These are phyloP conservation scores for Lactifluus volemus DNA, from an alignment of 768 basidiomycete species.

Conservation along the genomic window DNA sequence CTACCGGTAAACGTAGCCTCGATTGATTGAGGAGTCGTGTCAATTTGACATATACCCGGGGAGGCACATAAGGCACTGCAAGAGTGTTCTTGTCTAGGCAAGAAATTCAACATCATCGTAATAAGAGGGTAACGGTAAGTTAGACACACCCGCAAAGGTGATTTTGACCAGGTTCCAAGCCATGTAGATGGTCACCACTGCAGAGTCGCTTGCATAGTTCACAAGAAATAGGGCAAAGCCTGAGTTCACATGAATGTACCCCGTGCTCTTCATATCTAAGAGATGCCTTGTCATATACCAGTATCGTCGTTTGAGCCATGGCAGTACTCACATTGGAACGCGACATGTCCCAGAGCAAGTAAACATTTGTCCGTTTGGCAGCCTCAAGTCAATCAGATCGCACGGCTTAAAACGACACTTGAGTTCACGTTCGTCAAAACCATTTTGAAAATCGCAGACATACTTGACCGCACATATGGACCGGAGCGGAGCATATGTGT, in stretches of 20 bases:
- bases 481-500: slow-evolving; percentile 44
- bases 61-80: slow-evolving; percentile 38
- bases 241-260: slow-evolving; percentile 41
- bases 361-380: slow-evolving; percentile 10
- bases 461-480: slow-evolving; percentile 49
- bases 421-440: background rate
- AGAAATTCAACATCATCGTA: too few relatives aligned
- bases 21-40: slow-evolving; percentile 48
- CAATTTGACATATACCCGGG: slow-evolving; percentile 48
- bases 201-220: slow-evolving; percentile 51
- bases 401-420: slow-evolving; percentile 8
- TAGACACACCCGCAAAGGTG: background rate
- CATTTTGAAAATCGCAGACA: slow-evolving; percentile 15
- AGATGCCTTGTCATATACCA: background rate
- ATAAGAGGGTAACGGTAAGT: too few relatives aligned
- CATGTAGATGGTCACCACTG: slow-evolving; percentile 44
- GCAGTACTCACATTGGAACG: slow-evolving; percentile 6
- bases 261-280: slow-evolving; percentile 37
- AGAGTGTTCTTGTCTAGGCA: slow-evolving; percentile 40
- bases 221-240: slow-evolving; percentile 46
- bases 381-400: slow-evolving; percentile 6
- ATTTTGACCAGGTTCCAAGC: slow-evolving; percentile 25
- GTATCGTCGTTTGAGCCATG: background rate
- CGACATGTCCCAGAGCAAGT: slow-evolving; percentile 14
- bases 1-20: slow-evolving; percentile 54